Conservation (phyloP, 257 asterid genomes). For the Solanum lycopersicoides region DNA sequence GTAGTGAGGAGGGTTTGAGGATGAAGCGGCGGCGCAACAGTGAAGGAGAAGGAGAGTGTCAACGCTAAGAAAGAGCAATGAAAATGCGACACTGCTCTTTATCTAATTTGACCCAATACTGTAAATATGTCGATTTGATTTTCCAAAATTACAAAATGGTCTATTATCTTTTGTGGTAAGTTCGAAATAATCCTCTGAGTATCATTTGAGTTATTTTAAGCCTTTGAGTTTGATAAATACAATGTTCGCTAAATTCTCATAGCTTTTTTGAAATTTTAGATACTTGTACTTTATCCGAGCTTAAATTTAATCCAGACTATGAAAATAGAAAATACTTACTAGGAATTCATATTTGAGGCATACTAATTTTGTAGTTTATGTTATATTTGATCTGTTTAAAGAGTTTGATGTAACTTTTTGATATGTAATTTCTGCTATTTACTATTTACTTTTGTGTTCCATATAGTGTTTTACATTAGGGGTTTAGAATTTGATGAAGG, state of each 20-base stretch:
- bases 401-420: neutral
- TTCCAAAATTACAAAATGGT: neutral
- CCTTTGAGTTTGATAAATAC: neutral
- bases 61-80: neutral
- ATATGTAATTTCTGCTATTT: neutral
- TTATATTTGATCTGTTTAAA: neutral
- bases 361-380: neutral
- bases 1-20: neutral
- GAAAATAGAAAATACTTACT: neutral
- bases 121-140: neutral
- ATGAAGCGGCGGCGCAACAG: neutral
- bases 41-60: neutral
- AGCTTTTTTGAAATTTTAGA: no score
- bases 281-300: rapidly evolving
- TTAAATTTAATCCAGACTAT: neutral
- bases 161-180: neutral
- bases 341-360: neutral
- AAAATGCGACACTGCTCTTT: neutral
- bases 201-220: neutral
- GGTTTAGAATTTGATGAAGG: neutral
- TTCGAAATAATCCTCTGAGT: neutral
- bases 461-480: neutral
- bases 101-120: neutral
- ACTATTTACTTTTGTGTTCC: neutral
- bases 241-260: neutral